Evolutionary conservation across 306 rosid genomes (phyloP), one percentile per base, ranked within the genome.

Genomic region (Parietaria judaica): DNA sequence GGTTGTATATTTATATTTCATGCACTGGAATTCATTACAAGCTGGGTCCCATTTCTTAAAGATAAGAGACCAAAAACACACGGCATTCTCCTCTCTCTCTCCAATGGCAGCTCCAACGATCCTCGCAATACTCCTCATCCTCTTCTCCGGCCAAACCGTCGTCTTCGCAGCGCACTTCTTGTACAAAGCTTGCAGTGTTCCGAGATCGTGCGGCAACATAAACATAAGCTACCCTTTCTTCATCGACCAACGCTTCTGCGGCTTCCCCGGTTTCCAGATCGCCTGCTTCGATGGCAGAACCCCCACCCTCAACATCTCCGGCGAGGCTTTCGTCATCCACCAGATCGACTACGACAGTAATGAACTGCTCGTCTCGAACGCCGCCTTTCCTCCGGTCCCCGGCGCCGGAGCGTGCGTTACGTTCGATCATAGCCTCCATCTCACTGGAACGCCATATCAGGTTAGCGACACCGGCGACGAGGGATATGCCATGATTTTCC

Each of bases 221-320:
- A 35, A 0, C 12, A 81, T 87, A 43, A 72, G 34, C 14, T 87
- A 70, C 72, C 92, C 92, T 0, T 87, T 84, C 46, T 76, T 59
- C 75, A 78, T 80, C 10, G 0, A 11, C 8, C 70, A 66, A 11
- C 4, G 82, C 61, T 78, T 44, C 15, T 80, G 92, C 14, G 96
- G 96, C 0, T 80, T 46, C 65, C 87, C 85, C 2, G 82, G 89
- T 61, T 87, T 87, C 15, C 46, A 11, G 0, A 14, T 87, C 56
- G 16, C 69, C 15, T 87, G 96, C 66, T n/a, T n/a, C n/a, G 11
- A 36, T 15, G 36, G 2, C 1, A 23, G 58, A 16, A 79, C 53
- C 51, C 38, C 51, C 58, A 79, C 87, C 50, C 72, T 87, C 50
- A 74, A 58, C 3, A 37, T 87, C 38, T 51, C 64, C 3, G 58